A percentile compares a stretch with the other conserved stretches of the same genome.
Conservation (phyloP, 2,329 filamentous ascomycete genomes). For the Botrytis paeoniae region DNA sequence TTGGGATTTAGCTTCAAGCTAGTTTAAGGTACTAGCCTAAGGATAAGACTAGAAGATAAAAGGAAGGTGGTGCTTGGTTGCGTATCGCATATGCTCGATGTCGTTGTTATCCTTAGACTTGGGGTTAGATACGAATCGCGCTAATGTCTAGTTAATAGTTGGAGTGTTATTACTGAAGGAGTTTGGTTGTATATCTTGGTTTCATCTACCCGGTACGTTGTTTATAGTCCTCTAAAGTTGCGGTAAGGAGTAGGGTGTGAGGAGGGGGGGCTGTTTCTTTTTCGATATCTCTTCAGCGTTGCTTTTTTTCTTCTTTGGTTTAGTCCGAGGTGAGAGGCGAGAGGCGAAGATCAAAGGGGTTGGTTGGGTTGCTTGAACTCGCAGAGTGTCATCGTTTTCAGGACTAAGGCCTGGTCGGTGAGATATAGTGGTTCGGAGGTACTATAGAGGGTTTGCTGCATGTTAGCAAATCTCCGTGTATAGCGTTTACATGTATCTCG, state of each 20-base stretch:
- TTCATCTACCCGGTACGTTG: not conserved
- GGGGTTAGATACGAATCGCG: not conserved
- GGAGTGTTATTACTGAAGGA: not conserved
- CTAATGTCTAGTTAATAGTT: not conserved
- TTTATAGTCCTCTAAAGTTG: not conserved
- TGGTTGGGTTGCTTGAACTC: not conserved
- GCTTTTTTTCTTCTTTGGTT: not conserved
- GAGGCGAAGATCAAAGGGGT: not conserved
- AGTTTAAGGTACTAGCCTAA: not conserved
- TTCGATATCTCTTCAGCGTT: not conserved
- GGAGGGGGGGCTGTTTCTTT: rapidly evolving
- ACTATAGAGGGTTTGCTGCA: not conserved
- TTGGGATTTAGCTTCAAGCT: not conserved
- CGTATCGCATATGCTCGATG: not conserved
- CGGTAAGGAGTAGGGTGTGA: not conserved
- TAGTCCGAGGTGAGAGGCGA: not conserved
- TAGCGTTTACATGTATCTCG: not conserved
- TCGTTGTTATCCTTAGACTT: not conserved
- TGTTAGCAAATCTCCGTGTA: not conserved
- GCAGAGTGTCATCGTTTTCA: rapidly evolving
- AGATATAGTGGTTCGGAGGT: not conserved
- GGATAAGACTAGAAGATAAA: not conserved
- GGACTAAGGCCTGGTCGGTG: not conserved
- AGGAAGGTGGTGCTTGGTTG: not conserved
- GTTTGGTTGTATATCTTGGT: not conserved